phyloP scores from a whole-genome alignment of 2,329 filamentous ascomycete species.

The Chaetoscypha palmicola region DNA sequence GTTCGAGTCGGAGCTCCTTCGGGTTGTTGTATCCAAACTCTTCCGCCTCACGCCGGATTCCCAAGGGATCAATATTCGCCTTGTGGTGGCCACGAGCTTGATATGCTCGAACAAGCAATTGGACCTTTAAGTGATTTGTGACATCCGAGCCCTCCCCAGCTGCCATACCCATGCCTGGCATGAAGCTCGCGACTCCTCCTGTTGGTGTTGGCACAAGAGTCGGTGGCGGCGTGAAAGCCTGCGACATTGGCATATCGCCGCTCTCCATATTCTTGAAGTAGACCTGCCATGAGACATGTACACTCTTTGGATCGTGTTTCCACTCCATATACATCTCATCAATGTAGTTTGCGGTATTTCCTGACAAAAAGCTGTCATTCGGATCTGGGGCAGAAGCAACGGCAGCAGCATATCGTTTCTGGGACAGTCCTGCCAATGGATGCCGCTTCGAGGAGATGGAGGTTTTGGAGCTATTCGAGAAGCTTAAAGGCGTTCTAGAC shows the following conservation, averaged over 20 bases:
- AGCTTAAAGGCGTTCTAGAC: constrained; percentile 37
- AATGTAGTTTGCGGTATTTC: constrained; percentile 97
- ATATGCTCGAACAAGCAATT: constrained; percentile 93
- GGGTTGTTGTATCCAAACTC: constrained; percentile 82
- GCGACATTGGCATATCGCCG: constrained; percentile 94
- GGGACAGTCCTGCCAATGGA: constrained; percentile 38
- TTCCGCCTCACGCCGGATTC: constrained; percentile 79
- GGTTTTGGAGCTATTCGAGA: constrained; percentile 32
- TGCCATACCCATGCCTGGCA: constrained; percentile 60
- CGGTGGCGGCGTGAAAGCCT: constrained; percentile 93
- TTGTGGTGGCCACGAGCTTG: constrained; percentile 98
- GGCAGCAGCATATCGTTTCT: constrained; percentile 49
- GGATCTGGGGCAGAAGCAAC: constrained; percentile 59
- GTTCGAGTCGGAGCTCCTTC: constrained; percentile 85
- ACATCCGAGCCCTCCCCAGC: constrained; percentile 70
- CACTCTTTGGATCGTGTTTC: constrained; percentile 87
- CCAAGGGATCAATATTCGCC: constrained; percentile 91
- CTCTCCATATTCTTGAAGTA: constrained; percentile 99
- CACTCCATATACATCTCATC: constrained; percentile 99
- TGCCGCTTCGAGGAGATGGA: constrained; percentile 41
- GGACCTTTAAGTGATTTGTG: constrained; percentile 95
- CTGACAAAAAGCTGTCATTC: constrained; percentile 93
- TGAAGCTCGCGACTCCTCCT: constrained; percentile 67
- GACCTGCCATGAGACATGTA: constrained; percentile 97
- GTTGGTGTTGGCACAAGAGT: constrained; percentile 79